Base-by-base conservation (phyloP, 345 rosid genomes). In the Aegle marmelos region DNA sequence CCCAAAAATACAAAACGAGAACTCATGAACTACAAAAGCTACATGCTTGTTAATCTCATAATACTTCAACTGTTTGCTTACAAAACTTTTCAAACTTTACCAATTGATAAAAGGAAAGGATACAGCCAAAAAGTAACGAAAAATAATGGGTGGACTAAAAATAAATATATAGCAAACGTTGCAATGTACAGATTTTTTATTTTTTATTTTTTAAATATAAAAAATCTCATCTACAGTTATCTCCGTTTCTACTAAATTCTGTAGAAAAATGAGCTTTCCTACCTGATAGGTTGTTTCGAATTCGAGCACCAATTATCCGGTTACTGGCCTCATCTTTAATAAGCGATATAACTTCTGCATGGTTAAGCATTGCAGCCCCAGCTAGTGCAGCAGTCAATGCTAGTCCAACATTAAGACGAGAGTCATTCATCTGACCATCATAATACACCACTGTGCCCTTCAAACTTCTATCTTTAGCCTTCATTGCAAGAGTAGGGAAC, bases 361-460 rank as follows among this genome's bases (percentile, higher is more conserved):
- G 95, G 85, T 96, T 96, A 31, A 96, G 95, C 69, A 94, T 88
- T n/a, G 98, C 91, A 25, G 99, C 94, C 60, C 99, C 99, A 75
- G 97, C 95, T 73, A 96, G 71, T 0, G 98, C 94, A 73, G 99
- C 97, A 81, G 95, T 92, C 74, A 92, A 89, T 19, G 98, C 99
- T 81, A 96, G 83, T 75, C 91, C 94, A 68, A 96, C 94, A 79
- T 96, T 96, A 58, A 96, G 65, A 69, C 98, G 91, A 4, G 99
- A 91, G 79, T 96, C 99, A 88, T 96, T 96, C 99, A 96, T 96
- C 82, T 96, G 99, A 21, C 99, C 99, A 63, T 96, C 99, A 73
- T 96, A 96, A 79, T 96, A 96, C 54, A 96, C 99, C 81, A 96
- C 98, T 0, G 98, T 88, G 7, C 99, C 99, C 88, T 79, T 92